Conservation (phyloP, 106 monocot genomes). For the Phalaenopsis aphrodite region DNA sequence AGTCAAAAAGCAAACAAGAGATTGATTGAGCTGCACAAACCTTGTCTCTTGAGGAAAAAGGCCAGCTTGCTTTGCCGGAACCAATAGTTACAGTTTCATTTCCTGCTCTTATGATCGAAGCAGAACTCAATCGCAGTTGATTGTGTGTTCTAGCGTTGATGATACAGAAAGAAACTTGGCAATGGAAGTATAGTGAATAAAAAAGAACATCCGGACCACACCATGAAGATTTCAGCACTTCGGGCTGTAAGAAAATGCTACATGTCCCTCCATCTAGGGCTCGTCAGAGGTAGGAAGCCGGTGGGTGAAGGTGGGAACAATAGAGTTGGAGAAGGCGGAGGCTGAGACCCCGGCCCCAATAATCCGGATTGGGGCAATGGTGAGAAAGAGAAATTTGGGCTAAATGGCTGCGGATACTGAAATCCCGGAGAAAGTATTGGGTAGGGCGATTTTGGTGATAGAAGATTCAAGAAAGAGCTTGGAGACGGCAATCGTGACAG, state of each 20-base stretch:
- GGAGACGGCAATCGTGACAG: slow-evolving; percentile 28
- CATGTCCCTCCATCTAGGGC: slow-evolving; percentile 74
- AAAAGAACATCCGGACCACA: not conserved
- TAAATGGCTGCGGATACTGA: slow-evolving; percentile 49
- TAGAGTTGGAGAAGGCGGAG: slow-evolving; percentile 40
- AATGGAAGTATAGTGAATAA: not conserved
- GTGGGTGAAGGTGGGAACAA: slow-evolving; percentile 69
- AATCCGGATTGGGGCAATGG: slow-evolving; percentile 41
- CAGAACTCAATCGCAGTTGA: not conserved
- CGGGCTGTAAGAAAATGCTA: slow-evolving; percentile 8
- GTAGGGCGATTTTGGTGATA: slow-evolving; percentile 71
- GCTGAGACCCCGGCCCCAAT: slow-evolving; percentile 24
- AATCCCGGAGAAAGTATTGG: slow-evolving; percentile 68
- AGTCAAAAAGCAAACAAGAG: not conserved
- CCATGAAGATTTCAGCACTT: not conserved
- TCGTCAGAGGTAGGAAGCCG: slow-evolving; percentile 43
- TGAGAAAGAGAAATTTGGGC: slow-evolving; percentile 53
- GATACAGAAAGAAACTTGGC: not conserved
- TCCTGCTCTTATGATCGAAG: not conserved
- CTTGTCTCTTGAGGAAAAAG: slow-evolving; percentile 1
- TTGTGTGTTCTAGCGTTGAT: not conserved
- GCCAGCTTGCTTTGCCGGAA: not conserved
- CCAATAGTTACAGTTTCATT: not conserved
- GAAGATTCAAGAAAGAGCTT: slow-evolving; percentile 39
- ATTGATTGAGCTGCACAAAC: slow-evolving; percentile 1